These are phyloP conservation scores for Ceratocystis cubensis DNA, from an alignment of 2,329 filamentous ascomycete species.

Conservation along the genomic window DNA sequence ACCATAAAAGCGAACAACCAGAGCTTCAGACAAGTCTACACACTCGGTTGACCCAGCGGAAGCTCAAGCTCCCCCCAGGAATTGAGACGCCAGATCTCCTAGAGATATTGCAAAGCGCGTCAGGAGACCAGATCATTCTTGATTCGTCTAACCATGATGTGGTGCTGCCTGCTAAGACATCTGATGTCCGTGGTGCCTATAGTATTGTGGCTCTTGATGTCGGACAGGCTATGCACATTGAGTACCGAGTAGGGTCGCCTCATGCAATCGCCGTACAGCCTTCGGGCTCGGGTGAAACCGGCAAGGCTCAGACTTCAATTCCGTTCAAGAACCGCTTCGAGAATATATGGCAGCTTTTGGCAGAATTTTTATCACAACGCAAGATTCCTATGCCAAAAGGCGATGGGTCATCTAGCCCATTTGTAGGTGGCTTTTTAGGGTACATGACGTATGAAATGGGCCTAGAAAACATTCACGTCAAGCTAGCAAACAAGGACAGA, in stretches of 20 bases:
- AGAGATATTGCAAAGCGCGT: conserved; percentile 33
- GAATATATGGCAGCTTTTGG: conserved; percentile 40
- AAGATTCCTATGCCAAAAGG: conserved; percentile 22
- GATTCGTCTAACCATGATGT: conserved; percentile 41
- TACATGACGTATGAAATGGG: conserved; percentile 79
- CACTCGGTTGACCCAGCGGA: not conserved
- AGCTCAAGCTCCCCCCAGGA: conserved; percentile 22
- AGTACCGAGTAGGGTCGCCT: conserved; percentile 42
- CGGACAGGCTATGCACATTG: conserved; percentile 42
- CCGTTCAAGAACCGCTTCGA: conserved; percentile 24
- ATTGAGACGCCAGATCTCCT: conserved; percentile 38
- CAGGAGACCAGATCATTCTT: conserved; percentile 41
- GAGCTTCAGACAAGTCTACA: not conserved
- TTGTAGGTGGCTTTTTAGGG: conserved; percentile 74
- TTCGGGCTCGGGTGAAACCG: not conserved
- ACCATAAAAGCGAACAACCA: not conserved
- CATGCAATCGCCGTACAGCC: conserved; percentile 25
- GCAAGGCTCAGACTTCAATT: conserved; percentile 24
- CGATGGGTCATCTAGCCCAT: conserved; percentile 33
- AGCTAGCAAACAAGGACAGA: conserved; percentile 25
- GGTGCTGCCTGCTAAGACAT: conserved; percentile 30
- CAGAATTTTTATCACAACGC: conserved; percentile 32
- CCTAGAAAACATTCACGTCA: conserved; percentile 45
- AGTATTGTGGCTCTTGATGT: conserved; percentile 63
- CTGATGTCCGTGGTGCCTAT: conserved; percentile 46